Percentiles rank a stretch among this genome's conserved stretches.
These are phyloP conservation scores for Galerina sulciceps DNA, from an alignment of 768 basidiomycete species.

Conservation along the genomic window DNA sequence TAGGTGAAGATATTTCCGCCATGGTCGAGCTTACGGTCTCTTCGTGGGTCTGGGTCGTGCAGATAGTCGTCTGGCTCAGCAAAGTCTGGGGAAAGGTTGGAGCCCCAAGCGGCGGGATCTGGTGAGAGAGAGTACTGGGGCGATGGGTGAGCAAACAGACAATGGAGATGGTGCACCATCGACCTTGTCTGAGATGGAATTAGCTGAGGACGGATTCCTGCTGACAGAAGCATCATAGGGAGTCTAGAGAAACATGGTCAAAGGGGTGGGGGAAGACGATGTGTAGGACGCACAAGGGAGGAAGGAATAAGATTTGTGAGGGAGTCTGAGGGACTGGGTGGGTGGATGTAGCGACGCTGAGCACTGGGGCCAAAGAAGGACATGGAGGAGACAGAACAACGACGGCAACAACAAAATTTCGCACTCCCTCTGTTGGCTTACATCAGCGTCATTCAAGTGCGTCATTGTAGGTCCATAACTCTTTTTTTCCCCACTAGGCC, in stretches of 20 bases:
- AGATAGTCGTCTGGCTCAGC: constrained; percentile 70
- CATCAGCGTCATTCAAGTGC: constrained; percentile 12
- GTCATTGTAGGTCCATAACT: neutral
- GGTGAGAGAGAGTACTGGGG: constrained; percentile 72
- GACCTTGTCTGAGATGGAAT: constrained; percentile 66
- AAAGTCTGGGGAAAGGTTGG: constrained; percentile 60
- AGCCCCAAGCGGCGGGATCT: constrained; percentile 75
- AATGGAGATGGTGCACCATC: constrained; percentile 5
- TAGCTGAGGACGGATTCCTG: constrained; percentile 13
- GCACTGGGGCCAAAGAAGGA: constrained; percentile 38
- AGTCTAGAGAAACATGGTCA: constrained; percentile 3
- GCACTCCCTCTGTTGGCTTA: constrained; percentile 18
- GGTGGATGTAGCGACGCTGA: constrained; percentile 45
- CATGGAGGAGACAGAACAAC: constrained; percentile 27
- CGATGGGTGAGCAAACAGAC: constrained; percentile 1
- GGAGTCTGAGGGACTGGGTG: constrained; percentile 48
- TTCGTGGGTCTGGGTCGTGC: constrained; percentile 73
- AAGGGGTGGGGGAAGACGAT: neutral
- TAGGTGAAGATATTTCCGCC: constrained; percentile 57
- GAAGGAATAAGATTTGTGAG: constrained; percentile 53
- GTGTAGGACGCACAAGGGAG: constrained; percentile 42
- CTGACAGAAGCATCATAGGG: constrained; percentile 15
- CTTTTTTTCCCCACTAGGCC: neutral
- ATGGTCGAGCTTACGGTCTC: constrained; percentile 59
- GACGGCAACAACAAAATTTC: constrained; percentile 19